A percentile compares a stretch with the other conserved stretches of the same genome.
These are phyloP conservation scores for Tylopilus sp. DNA, from an alignment of 768 basidiomycete species.

Conservation along the genomic window DNA sequence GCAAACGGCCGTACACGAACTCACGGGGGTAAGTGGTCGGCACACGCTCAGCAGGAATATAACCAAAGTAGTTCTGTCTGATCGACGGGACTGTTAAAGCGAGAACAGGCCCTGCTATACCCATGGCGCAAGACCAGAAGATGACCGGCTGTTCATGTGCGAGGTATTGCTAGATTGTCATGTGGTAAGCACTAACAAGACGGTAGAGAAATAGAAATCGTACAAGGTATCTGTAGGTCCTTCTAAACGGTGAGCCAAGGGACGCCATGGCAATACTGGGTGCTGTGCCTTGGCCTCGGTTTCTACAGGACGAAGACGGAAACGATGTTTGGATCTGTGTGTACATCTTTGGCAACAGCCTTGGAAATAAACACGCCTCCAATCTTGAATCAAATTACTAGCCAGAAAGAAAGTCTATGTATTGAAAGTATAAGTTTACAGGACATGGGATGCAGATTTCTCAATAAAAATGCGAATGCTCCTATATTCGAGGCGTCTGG, in stretches of 20 bases:
- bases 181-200: neutral
- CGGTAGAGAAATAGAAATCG: neutral
- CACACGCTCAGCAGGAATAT: slow-evolving; percentile 59
- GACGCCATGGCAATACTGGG: slow-evolving; percentile 23
- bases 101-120: slow-evolving; percentile 70
- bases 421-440: neutral
- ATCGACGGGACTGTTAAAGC: slow-evolving; percentile 76
- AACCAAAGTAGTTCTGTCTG: slow-evolving; percentile 66
- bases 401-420: neutral
- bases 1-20: slow-evolving; percentile 26
- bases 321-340: slow-evolving; percentile 22
- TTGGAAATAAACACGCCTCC: slow-evolving; percentile 20
- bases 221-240: slow-evolving; percentile 30
- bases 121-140: slow-evolving; percentile 81
- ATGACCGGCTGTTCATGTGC: slow-evolving; percentile 90
- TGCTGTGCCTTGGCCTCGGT: neutral
- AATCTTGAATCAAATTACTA: neutral
- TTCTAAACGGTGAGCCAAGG: slow-evolving; percentile 28
- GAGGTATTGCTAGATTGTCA: slow-evolving; percentile 67
- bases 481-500: neutral
- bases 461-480: neutral
- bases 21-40: slow-evolving; percentile 79
- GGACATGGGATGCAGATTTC: neutral
- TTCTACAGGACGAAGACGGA: slow-evolving; percentile 13
- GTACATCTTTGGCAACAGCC: slow-evolving; percentile 20